Percentiles rank a stretch among this genome's conserved stretches.
phyloP scores from a whole-genome alignment of 192 early-diverging fungal species.

The Dissophora ornata region DNA sequence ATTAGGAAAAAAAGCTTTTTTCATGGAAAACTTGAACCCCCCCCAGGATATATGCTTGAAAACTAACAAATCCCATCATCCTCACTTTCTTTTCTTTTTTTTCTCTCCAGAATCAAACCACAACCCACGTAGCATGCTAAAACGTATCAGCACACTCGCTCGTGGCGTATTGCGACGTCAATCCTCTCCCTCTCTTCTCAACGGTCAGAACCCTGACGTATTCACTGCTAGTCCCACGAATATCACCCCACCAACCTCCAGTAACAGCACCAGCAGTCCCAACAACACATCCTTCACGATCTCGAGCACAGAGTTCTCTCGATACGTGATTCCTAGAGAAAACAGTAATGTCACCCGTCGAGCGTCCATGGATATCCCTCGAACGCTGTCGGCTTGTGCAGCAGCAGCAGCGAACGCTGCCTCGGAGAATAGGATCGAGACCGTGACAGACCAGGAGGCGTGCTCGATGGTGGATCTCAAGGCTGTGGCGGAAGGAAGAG shows the following conservation, averaged over 20 bases:
- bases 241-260: too few relatives aligned
- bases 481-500: too few relatives aligned
- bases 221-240: too few relatives aligned
- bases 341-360: not conserved
- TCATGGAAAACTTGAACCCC: too few relatives aligned
- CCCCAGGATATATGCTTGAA: too few relatives aligned
- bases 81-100: not conserved
- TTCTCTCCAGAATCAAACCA: slow-evolving; percentile 20
- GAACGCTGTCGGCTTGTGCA: not conserved
- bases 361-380: not conserved
- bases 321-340: not conserved
- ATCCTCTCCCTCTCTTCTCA: not conserved
- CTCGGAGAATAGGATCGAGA: slow-evolving; percentile 17
- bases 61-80: too few relatives aligned
- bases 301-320: too few relatives aligned
- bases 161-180: slow-evolving; percentile 31
- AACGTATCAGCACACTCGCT: slow-evolving; percentile 43
- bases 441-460: slow-evolving; percentile 2
- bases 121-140: slow-evolving; percentile 36
- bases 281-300: too few relatives aligned
- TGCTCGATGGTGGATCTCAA: not conserved
- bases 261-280: too few relatives aligned
- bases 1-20: too few relatives aligned
- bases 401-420: not conserved
- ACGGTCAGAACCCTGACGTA: not conserved